These are phyloP conservation scores for Apiospora marii DNA, from an alignment of 2,329 filamentous ascomycete genomes.

Conservation along the genomic window DNA sequence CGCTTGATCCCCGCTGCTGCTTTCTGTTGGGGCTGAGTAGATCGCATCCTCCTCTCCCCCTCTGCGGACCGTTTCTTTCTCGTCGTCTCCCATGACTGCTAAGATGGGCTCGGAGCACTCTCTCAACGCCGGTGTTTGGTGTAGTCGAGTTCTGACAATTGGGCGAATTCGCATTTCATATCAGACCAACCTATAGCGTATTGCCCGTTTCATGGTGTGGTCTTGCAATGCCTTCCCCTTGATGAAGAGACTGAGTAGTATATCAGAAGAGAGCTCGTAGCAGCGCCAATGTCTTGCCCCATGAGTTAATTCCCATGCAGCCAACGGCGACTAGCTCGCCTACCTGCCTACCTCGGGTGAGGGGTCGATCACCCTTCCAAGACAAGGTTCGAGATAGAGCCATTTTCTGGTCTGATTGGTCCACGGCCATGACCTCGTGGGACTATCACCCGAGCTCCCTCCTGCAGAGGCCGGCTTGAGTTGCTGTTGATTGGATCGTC, in stretches of 20 bases:
- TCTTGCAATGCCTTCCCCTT: background rate
- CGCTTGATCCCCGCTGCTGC: background rate
- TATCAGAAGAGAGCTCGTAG: background rate
- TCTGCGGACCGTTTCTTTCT: background rate
- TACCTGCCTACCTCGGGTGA: background rate
- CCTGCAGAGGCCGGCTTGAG: background rate
- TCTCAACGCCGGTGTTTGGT: background rate
- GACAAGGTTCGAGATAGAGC: background rate
- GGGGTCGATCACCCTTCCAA: background rate
- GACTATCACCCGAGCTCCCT: background rate
- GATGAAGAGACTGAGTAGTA: background rate
- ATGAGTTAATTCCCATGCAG: too few relatives aligned
- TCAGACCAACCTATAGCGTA: background rate
- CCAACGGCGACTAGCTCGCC: background rate
- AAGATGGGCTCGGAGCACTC: background rate
- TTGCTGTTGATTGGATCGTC: background rate
- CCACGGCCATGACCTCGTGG: background rate
- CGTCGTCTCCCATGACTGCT: background rate
- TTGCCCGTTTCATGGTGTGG: background rate
- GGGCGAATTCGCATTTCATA: background rate
- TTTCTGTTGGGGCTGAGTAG: background rate
- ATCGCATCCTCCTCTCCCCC: background rate
- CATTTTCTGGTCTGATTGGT: background rate
- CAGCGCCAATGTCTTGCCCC: background rate
- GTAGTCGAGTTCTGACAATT: background rate